phyloP scores from a whole-genome alignment of 108 stramenopile species.

The Conticribra guillardii region DNA sequence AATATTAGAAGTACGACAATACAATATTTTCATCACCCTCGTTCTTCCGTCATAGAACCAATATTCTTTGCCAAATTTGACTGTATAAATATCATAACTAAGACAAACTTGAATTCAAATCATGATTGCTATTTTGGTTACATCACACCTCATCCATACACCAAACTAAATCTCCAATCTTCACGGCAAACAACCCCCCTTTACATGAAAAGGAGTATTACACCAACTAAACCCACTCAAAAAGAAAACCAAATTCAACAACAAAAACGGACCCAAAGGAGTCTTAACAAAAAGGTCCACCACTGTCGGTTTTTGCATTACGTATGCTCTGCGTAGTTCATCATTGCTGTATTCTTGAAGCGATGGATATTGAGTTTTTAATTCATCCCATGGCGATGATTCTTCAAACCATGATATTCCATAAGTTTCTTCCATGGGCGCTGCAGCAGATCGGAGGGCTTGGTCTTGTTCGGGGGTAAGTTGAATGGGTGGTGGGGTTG shows the following conservation, averaged over 20 bases:
- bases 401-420: slow-evolving; percentile 22
- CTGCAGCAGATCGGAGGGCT: not conserved
- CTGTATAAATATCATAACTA: no score
- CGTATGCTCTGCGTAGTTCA: slow-evolving; percentile 13
- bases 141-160: not conserved
- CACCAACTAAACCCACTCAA: slow-evolving; percentile 26
- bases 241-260: slow-evolving; percentile 8
- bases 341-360: slow-evolving; percentile 2
- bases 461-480: not conserved
- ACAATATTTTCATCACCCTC: no score
- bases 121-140: no score
- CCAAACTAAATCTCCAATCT: not conserved
- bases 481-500: not conserved
- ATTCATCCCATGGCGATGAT: slow-evolving; percentile 9
- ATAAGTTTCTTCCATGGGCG: slow-evolving; percentile 2
- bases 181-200: slow-evolving; percentile 9
- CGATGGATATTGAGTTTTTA: slow-evolving; percentile 4
- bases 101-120: no score
- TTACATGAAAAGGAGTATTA: slow-evolving; percentile 20
- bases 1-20: no score
- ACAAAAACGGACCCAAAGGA: slow-evolving; percentile 17
- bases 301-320: slow-evolving; percentile 12
- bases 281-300: slow-evolving; percentile 19
- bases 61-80: no score
- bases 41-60: no score